A percentile compares a stretch with the other conserved stretches of the same genome.
phyloP scores from a whole-genome alignment of 108 stramenopile genomes.

The Stephanodiscus minutulus region DNA sequence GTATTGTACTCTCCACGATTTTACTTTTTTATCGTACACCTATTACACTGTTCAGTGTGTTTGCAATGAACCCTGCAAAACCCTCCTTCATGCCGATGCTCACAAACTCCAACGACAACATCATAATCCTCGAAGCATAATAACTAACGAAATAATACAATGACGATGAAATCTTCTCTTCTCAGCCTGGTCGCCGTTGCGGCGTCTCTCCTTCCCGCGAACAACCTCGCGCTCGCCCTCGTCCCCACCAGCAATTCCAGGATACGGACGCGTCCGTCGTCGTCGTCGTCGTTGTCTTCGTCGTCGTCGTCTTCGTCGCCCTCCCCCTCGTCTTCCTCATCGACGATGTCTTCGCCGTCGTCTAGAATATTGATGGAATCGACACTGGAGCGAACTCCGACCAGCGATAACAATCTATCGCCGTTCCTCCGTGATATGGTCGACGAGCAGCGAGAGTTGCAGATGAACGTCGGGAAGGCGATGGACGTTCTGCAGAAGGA shows the following conservation, averaged over 20 bases:
- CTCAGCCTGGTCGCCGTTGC: not conserved
- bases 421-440: slow-evolving; percentile 72
- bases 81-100: not conserved
- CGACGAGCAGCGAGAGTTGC: slow-evolving; percentile 70
- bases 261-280: slow-evolving; percentile 1
- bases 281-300: not conserved
- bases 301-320: not conserved
- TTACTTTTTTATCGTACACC: too few species aligned
- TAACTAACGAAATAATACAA: not conserved
- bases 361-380: slow-evolving; percentile 5
- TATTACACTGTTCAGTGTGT: too few species aligned
- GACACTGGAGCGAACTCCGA: not conserved
- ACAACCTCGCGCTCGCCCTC: not conserved
- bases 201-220: not conserved
- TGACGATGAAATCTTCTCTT: slow-evolving; percentile 13
- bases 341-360: slow-evolving; percentile 4
- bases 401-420: slow-evolving; percentile 38
- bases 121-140: too few species aligned
- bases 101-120: not conserved
- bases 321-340: slow-evolving; percentile 1
- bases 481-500: slow-evolving; percentile 78
- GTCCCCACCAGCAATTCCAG: slow-evolving; percentile 4
- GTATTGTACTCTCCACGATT: too few species aligned
- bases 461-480: slow-evolving; percentile 76
- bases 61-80: not conserved